A percentile compares a stretch with the other conserved stretches of the same genome.
Evolutionary conservation across 768 basidiomycete species (phyloP).

Genomic region (Crucibulum laeve): DNA sequence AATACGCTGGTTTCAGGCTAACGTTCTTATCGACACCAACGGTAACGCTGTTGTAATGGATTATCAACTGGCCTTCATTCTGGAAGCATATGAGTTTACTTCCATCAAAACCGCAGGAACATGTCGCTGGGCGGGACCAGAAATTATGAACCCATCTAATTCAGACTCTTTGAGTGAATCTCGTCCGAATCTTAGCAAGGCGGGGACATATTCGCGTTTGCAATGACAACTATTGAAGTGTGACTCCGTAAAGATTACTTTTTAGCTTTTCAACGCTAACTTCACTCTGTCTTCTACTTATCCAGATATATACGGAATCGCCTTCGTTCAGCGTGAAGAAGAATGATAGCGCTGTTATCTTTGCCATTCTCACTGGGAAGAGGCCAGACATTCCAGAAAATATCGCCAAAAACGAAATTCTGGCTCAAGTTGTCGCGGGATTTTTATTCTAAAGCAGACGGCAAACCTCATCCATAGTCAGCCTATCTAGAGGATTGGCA

Average conservation of each 20-base stretch:
- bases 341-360: slow-evolving; percentile 18
- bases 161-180: slow-evolving; percentile 5
- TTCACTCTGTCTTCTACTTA: background rate
- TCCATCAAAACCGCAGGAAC: slow-evolving; percentile 17
- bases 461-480: too few relatives aligned
- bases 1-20: slow-evolving; percentile 13
- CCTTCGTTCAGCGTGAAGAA: slow-evolving; percentile 14
- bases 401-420: slow-evolving; percentile 3
- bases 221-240: slow-evolving; percentile 24
- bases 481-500: too few relatives aligned
- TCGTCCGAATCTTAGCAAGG: slow-evolving; percentile 4
- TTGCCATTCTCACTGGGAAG: slow-evolving; percentile 11
- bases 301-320: slow-evolving; percentile 13
- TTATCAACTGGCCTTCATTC: slow-evolving; percentile 19
- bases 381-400: slow-evolving; percentile 13
- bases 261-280: background rate
- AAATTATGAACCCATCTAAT: slow-evolving; percentile 19
- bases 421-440: slow-evolving; percentile 9
- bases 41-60: slow-evolving; percentile 21
- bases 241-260: background rate
- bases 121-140: slow-evolving; percentile 26
- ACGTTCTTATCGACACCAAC: slow-evolving; percentile 19
- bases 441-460: too few relatives aligned
- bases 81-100: slow-evolving; percentile 15
- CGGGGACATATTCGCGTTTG: slow-evolving; percentile 22